These are phyloP conservation scores for Kwoniella shivajii DNA, from an alignment of 1,284 basidiomycete genomes.

Conservation along the genomic window DNA sequence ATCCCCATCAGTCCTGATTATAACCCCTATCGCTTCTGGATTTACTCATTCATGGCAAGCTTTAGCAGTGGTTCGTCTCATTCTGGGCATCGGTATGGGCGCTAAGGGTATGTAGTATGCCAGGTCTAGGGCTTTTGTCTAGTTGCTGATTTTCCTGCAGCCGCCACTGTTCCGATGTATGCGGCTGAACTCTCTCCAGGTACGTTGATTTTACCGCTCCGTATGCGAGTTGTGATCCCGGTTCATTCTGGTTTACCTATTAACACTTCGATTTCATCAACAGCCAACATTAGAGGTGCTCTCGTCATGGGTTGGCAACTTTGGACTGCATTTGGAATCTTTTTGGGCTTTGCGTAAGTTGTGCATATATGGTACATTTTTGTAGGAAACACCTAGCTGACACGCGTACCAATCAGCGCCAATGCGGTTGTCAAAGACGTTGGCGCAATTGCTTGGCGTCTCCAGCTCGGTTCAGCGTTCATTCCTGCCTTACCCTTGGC, in stretches of 20 bases:
- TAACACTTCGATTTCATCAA: constrained; percentile 61
- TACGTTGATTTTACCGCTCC: neutral
- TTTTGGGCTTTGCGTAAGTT: constrained; percentile 31
- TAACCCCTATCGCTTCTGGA: constrained; percentile 61
- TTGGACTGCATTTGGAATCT: constrained; percentile 51
- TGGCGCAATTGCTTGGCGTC: constrained; percentile 53
- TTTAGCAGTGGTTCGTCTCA: constrained; percentile 53
- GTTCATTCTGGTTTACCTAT: neutral
- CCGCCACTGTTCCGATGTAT: constrained; percentile 55
- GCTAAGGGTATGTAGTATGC: constrained; percentile 53
- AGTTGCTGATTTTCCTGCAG: neutral
- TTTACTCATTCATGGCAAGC: constrained; percentile 63
- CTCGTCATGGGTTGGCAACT: constrained; percentile 60
- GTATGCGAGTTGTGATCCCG: neutral
- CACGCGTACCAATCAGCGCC: neutral
- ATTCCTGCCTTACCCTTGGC: constrained; percentile 52
- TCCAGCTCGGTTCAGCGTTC: constrained; percentile 55
- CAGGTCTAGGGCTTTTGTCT: neutral
- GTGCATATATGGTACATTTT: neutral
- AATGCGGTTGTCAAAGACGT: constrained; percentile 21
- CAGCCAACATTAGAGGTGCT: constrained; percentile 57
- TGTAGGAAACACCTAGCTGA: no score
- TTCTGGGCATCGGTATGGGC: constrained; percentile 56
- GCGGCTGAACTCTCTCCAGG: constrained; percentile 3
- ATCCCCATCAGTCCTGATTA: constrained; percentile 10